Evolutionary conservation across 164 flowering plant species (phyloP).

Genomic region (Warburgia ugandensis): DNA sequence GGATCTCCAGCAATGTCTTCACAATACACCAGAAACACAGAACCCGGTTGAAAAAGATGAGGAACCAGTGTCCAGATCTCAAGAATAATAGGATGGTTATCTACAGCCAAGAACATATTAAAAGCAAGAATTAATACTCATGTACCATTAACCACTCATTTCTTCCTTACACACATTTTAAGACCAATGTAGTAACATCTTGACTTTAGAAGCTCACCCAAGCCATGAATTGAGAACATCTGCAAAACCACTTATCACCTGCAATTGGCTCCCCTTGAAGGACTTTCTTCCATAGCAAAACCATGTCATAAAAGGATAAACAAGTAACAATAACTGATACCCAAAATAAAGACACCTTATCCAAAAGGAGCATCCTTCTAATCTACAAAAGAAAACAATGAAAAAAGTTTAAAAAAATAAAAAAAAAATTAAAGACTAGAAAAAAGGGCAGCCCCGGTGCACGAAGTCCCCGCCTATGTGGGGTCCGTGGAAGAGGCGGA

Average conservation of each 20-base stretch:
- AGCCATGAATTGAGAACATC: slow-evolving; percentile 43
- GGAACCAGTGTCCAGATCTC: slow-evolving; percentile 23
- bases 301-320: slow-evolving; percentile 36
- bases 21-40: slow-evolving; percentile 73
- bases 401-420: neutral
- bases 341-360: slow-evolving; percentile 30
- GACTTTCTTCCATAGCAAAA: slow-evolving; percentile 29
- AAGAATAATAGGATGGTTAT: slow-evolving; percentile 31
- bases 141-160: neutral
- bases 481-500: no score
- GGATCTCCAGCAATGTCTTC: slow-evolving; percentile 36
- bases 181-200: slow-evolving; percentile 3
- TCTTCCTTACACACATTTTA: neutral
- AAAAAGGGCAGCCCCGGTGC: no score
- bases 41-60: slow-evolving; percentile 33
- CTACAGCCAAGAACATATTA: slow-evolving; percentile 24
- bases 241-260: slow-evolving; percentile 50
- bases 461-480: no score
- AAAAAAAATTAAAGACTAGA: neutral
- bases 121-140: slow-evolving; percentile 1
- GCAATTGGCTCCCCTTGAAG: slow-evolving; percentile 21
- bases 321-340: slow-evolving; percentile 47
- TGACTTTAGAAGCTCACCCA: slow-evolving; percentile 53
- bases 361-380: slow-evolving; percentile 20
- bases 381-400: slow-evolving; percentile 8